phyloP scores from a whole-genome alignment of 495 filamentous ascomycete species.

The Choiromyces venosus region DNA sequence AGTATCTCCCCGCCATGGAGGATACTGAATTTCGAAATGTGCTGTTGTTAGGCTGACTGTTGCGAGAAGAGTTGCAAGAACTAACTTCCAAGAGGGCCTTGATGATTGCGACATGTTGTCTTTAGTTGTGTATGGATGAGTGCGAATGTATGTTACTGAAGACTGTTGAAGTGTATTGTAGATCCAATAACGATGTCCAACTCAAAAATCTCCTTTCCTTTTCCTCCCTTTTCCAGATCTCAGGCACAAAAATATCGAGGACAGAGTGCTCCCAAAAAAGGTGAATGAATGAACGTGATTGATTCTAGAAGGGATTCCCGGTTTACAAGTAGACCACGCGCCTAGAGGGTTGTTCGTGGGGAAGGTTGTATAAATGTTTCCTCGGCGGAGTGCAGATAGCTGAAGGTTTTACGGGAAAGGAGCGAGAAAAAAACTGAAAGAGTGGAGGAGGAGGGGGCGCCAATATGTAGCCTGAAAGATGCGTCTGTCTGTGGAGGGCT shows the following conservation, averaged over 20 bases:
- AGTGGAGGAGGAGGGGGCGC: neutral
- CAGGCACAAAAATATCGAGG: neutral
- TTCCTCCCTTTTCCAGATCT: neutral
- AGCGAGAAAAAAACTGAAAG: neutral
- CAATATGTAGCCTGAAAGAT: slow-evolving; percentile 2
- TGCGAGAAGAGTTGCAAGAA: slow-evolving; percentile 48
- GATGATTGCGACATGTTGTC: slow-evolving; percentile 43
- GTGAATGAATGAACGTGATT: neutral
- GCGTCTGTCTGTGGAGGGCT: neutral
- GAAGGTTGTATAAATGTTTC: neutral
- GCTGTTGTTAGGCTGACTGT: slow-evolving; percentile 54
- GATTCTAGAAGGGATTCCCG: neutral
- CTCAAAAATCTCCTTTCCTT: neutral
- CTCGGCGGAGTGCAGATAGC: neutral
- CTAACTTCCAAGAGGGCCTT: slow-evolving; percentile 50
- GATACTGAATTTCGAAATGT: slow-evolving; percentile 88
- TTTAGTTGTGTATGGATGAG: slow-evolving; percentile 16
- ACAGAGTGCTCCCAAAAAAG: neutral
- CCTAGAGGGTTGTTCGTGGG: neutral
- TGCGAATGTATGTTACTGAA: neutral
- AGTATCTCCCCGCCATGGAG: slow-evolving; percentile 91
- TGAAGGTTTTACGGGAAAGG: neutral
- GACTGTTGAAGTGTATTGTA: neutral
- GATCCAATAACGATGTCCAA: neutral
- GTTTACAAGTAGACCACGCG: neutral